Evolutionary conservation across 1,139 yeast genomes (phyloP), one percentile per base, ranked within the genome.

Genomic region (Blastobotrys persicus): DNA sequence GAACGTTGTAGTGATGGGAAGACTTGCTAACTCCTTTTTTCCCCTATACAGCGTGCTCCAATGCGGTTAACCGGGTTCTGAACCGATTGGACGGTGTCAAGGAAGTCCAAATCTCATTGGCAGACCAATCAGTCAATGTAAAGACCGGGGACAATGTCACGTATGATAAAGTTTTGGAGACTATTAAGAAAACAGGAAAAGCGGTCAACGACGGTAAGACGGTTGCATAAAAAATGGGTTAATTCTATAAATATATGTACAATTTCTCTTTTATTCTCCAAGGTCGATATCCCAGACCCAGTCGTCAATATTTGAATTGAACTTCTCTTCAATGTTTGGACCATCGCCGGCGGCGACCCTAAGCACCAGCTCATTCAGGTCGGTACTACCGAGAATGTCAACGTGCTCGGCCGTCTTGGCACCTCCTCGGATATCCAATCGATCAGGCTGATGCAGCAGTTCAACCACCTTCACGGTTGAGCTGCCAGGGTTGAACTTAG

Each of bases 331-430:
- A 50, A 92, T 86, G 17, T 72, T 66, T 44, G 79, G 80, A 3
- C 94, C 95, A 45, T 74, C 66, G 0, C 98, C 98, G 42, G 88
- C 76, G 2, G 91, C 97, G 18, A 92, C 91, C 54, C 79, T 78
- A 51, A 92, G 73, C 4, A 92, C 74, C 61, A 91, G 72, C 63
- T 92, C 97, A 65, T 92, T 92, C 64, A 92, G 73, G 64, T 85
- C 96, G 0, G 97, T 89, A 52, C 96, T 83, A 1, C 98, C 98
- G 45, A 92, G 74, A 50, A 92, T 89, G 66, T 94, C 98, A 19
- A 92, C 98, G 67, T 92, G 98, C 61, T 92, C 98, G 0, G 98
- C 97, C 1, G 98, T 92, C 64, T 87, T 87, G 18, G 97, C 95
- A 3, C 98, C 98, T 17, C 98, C 98, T 58, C 98, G 78, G 45